Base-by-base conservation (phyloP, 1,284 basidiomycete genomes). In the Sporisorium exsertum region DNA sequence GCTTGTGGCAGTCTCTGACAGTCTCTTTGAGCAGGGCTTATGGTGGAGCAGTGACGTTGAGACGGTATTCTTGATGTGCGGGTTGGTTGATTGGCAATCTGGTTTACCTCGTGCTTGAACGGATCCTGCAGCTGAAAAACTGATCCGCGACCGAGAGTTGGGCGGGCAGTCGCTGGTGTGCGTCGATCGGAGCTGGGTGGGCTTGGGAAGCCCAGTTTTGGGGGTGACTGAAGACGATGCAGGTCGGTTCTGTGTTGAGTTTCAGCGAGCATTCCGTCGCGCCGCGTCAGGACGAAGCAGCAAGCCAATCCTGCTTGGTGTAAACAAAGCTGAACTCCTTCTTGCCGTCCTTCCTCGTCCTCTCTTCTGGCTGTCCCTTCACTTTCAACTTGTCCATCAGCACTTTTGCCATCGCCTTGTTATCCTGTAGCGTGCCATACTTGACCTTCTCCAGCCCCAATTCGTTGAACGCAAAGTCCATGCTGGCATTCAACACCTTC, bases 381-480 rank as follows among this genome's bases (percentile, higher is more conserved):
- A 64, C 65, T 46, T 43, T 64, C n/a, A 73, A 32, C 22, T 73
- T 73, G 0, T 73, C 45, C 9, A 2, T 47, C 29, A 73, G n/a
- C 22, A 73, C 62, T 32, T 58, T 68, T 9, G 24, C 58, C 71
- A 73, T 73, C 2, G 18, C 62, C 13, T 42, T 20, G 29, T 73
- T 73, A 10, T 49, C 55, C 24, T 73, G 55, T 26, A 73, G 8
- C 2, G 71, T 73, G 5, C 65, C 71, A 15, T 64, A 73, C 24
- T 54, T 64, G 16, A 69, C 37, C 8, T 35, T 40, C 2, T 64
- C 49, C 24, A 73, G n/a, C n/a, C 51, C 58, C 2, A 73, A 37
- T 24, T 56, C 47, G 7, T 35, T 68, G 46, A 73, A 73, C 0
- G 71, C 71, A 40, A 64, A 73, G 16, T 73, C 71, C 58, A 68